Base-by-base conservation (phyloP, 345 rosid genomes). In the Eutrema yunnanense region DNA sequence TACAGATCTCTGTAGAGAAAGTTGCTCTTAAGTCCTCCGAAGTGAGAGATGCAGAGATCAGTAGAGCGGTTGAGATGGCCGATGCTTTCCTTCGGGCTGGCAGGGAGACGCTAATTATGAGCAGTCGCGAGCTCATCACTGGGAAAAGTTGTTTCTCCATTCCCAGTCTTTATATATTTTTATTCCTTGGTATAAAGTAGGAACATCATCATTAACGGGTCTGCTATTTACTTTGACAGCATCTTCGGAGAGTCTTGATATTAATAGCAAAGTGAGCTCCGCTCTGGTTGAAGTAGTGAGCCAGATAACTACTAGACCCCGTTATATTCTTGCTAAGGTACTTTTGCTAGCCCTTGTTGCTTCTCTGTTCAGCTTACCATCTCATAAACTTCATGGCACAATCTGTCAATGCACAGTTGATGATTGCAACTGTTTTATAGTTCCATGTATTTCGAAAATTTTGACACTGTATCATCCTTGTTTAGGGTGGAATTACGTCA, bases 271-370 rank as follows among this genome's bases (percentile, higher is more conserved):
- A 82, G 98, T 94, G 81, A 94, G 98, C 87, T 90, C 98, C 62
- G 97, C 98, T 4, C 76, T 94, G 67, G 98, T 94, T 73, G 97
- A 94, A 84, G 82, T 90, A 72, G 96, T 90, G 64, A 84, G 85
- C 78, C 81, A 81, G 75, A 87, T 94, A 79, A 81, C 81, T 27
- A 83, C 87, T 40, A 84, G 95, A 78, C 98, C 98, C 65, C 94
- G 98, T 49, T 94, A 90, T 76, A 90, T 94, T 75, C 94, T 93
- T 61, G 98, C 98, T 48, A 94, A 94, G 98, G 98, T 92, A 81
- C 34, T 53, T 71, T 41, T 51, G 51, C 16, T 26, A 16, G 33
- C 55, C 19, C 55, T 61, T 69, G 12, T 67, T 69, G 51, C 52
- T 69, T 61, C 13, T 53, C 53, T 37, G 22, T 75, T 61, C 62